Evolutionary conservation across 768 basidiomycete genomes (phyloP), one percentile per base, ranked within the genome.

Genomic region (Russula brevipes): DNA sequence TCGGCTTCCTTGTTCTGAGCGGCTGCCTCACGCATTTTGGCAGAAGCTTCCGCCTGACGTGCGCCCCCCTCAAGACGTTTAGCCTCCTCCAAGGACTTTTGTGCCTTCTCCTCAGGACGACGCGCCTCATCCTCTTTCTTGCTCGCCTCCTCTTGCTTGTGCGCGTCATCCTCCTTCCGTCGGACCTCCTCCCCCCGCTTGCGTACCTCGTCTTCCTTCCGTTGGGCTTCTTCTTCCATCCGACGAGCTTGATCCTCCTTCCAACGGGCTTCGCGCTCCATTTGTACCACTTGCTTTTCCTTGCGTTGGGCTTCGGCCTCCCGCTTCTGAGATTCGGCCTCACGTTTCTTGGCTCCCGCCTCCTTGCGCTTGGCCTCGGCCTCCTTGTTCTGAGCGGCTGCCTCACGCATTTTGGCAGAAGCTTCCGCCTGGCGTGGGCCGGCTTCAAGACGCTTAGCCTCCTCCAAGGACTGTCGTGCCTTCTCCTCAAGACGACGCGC

Each of bases 161-260:
- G 72, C 42, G 74, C 59, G 3, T 74, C 73, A 42, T 73, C 73
- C 57, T 77, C 75, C 44, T 60, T 68, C 56, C 53, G 61, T 58
- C 54, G 66, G 6, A 71, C 66, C n/a, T 72, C 72, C 59, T 72
- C 70, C 46, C 74, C 72, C 5, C 70, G 73, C 52, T 41, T 61
- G 49, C 46, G 66, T 5, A 71, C 68, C 10, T 72, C 72, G 47
- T 72, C 70, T 36, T 74, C 72, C 3, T 71, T 74, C 51, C 65
- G 69, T 38, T 46, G 71, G 14, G 72, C 76, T 12, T 76, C 76
- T 41, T 74, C 73, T n/a, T n/a, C n/a, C n/a, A n/a, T n/a, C n/a
- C n/a, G n/a, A n/a, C n/a, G n/a, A n/a, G n/a, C n/a, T n/a, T 54
- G 74, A 72, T 72, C 54, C 66, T 72, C 54, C 70, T 60, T 69